Evolutionary conservation across 371 early-diverging fungal genomes (phyloP).

Genomic region (Mucor circinelloides): DNA sequence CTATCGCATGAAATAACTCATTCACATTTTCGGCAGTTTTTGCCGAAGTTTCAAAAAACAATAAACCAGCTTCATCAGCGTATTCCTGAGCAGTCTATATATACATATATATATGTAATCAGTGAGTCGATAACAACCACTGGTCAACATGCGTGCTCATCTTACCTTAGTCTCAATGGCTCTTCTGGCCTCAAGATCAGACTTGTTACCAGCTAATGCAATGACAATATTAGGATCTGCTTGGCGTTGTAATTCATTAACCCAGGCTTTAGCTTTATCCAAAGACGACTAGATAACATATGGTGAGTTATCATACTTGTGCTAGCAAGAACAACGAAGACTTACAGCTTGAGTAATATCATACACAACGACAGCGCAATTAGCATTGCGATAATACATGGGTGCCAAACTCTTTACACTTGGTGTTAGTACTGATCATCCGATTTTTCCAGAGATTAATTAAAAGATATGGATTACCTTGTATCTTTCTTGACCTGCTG

Average conservation of each 20-base stretch:
- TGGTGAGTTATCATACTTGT: background rate
- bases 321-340: background rate
- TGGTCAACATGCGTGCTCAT: background rate
- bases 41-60: conserved; percentile 96
- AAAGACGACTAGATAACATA: conserved; percentile 72
- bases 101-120: conserved; percentile 31
- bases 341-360: conserved; percentile 94
- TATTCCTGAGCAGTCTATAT: conserved; percentile 85
- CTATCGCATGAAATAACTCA: conserved; percentile 87
- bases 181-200: conserved; percentile 81
- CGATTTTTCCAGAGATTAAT: background rate
- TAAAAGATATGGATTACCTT: conserved; percentile 53
- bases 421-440: background rate
- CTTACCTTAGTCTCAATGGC: conserved; percentile 69
- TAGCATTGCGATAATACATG: conserved; percentile 99
- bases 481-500: conserved; percentile 95
- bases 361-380: conserved; percentile 96
- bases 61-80: conserved; percentile 82
- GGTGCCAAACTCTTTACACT: conserved; percentile 87
- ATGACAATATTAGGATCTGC: conserved; percentile 96
- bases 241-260: conserved; percentile 95
- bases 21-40: conserved; percentile 88
- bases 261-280: conserved; percentile 98
- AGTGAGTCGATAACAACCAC: background rate
- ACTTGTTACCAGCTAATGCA: conserved; percentile 96